phyloP scores from a whole-genome alignment of 1,284 basidiomycete species.

The Ustilago loliicola region DNA sequence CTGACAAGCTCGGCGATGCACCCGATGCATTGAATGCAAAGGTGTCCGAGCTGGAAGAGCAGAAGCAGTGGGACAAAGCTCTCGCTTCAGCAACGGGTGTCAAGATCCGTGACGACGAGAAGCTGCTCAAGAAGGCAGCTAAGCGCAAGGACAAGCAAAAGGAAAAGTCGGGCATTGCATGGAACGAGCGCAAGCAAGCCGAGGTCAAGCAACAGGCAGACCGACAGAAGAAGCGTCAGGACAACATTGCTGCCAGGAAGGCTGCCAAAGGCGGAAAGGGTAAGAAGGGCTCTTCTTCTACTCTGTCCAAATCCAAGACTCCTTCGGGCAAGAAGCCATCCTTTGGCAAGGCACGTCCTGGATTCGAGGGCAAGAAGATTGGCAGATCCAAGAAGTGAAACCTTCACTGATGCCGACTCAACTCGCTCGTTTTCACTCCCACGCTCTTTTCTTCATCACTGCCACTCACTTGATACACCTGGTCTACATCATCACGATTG shows the following conservation, averaged over 20 bases:
- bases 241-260: slow-evolving; percentile 62
- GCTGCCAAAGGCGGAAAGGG: slow-evolving; percentile 53
- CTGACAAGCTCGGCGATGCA: slow-evolving; percentile 48
- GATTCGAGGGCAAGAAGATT: slow-evolving; percentile 63
- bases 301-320: slow-evolving; percentile 43
- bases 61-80: slow-evolving; percentile 65
- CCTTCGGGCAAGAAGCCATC: slow-evolving; percentile 38
- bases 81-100: slow-evolving; percentile 63
- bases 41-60: slow-evolving; percentile 47
- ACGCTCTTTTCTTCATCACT: not conserved
- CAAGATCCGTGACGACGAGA: slow-evolving; percentile 68
- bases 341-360: slow-evolving; percentile 58
- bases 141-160: slow-evolving; percentile 67
- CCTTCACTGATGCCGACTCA: not conserved
- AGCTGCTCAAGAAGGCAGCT: slow-evolving; percentile 63
- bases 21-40: slow-evolving; percentile 49
- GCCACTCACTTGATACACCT: not conserved
- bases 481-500: not conserved
- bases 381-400: slow-evolving; percentile 45
- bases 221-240: slow-evolving; percentile 63
- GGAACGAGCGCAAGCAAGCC: slow-evolving; percentile 61
- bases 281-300: slow-evolving; percentile 38
- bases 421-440: not conserved
- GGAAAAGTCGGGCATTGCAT: slow-evolving; percentile 62
- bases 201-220: slow-evolving; percentile 60